Conservation (phyloP, 352 stramenopile genomes). For the Phytopythium sindhum region DNA sequence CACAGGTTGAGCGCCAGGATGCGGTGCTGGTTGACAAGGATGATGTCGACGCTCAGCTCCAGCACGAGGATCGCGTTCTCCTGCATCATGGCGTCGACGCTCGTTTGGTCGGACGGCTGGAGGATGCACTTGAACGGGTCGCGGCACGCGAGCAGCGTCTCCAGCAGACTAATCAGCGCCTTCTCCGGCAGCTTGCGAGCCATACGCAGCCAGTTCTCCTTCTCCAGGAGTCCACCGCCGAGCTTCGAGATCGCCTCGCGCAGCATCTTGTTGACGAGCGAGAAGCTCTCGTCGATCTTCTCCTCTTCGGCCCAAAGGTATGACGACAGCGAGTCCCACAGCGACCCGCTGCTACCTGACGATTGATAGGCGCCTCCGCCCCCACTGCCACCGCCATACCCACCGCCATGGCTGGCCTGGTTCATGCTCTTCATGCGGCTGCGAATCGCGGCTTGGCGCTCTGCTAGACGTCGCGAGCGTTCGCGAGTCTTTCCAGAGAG, state of each 20-base stretch:
- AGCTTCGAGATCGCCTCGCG: constrained; percentile 70
- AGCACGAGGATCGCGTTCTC: constrained; percentile 87
- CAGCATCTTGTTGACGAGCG: constrained; percentile 74
- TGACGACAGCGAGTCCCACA: constrained; percentile 83
- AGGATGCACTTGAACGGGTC: constrained; percentile 81
- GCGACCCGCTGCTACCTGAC: constrained; percentile 36
- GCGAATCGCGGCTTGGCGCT: constrained; percentile 78
- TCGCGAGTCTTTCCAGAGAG: constrained; percentile 77
- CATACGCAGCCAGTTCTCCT: constrained; percentile 85
- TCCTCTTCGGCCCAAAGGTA: constrained; percentile 85
- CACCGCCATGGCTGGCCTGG: constrained; percentile 41
- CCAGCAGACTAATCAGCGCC: constrained; percentile 57
- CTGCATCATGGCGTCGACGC: constrained; percentile 82
- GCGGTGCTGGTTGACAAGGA: constrained; percentile 81
- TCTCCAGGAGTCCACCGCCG: constrained; percentile 72
- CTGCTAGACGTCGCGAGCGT: constrained; percentile 69
- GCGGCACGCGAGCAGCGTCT: constrained; percentile 70
- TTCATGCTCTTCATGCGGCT: constrained; percentile 82
- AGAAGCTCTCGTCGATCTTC: constrained; percentile 75
- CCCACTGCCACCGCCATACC: constrained; percentile 35
- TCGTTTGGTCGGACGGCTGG: constrained; percentile 34
- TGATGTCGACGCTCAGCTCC: constrained; percentile 80
- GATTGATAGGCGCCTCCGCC: constrained; percentile 12
- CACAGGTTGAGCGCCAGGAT: constrained; percentile 71
- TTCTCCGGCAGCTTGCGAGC: constrained; percentile 69